These are phyloP conservation scores for Capsicum baccatum DNA, from an alignment of 257 asterid species.

Conservation along the genomic window DNA sequence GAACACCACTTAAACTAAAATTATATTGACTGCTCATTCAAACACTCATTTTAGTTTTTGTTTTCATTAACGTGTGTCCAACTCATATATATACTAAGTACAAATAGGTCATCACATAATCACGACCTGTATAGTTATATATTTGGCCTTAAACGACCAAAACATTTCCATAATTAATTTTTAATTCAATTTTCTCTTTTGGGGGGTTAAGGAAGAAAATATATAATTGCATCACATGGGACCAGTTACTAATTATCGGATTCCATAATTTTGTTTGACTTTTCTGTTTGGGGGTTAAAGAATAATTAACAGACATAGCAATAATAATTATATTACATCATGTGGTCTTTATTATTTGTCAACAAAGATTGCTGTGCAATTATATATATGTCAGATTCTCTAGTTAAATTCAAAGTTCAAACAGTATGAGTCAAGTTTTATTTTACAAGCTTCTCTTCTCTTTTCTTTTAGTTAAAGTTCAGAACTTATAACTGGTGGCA, in stretches of 20 bases:
- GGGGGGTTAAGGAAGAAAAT: background rate
- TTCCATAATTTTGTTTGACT: background rate
- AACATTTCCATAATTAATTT: background rate
- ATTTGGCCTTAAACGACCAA: background rate
- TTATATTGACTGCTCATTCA: constrained; percentile 5
- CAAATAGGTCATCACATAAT: background rate
- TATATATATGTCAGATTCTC: background rate
- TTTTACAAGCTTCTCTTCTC: background rate
- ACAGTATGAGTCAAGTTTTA: background rate
- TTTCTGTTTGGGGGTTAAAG: background rate
- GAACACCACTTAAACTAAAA: constrained; percentile 27
- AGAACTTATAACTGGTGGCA: background rate
- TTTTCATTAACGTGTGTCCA: constrained; percentile 27
- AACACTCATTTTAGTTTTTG: background rate
- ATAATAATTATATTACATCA: background rate
- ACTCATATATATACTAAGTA: background rate
- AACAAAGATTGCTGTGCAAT: background rate
- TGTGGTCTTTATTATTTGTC: background rate
- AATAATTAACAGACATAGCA: background rate
- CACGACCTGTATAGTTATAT: background rate
- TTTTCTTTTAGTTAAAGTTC: background rate
- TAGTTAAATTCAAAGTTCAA: background rate
- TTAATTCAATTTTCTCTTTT: background rate
- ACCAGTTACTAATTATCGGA: no score
- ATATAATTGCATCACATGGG: background rate